A percentile compares a stretch with the other conserved stretches of the same genome.
phyloP scores from a whole-genome alignment of 805 yeast species.

The Candida tammaniensis region DNA sequence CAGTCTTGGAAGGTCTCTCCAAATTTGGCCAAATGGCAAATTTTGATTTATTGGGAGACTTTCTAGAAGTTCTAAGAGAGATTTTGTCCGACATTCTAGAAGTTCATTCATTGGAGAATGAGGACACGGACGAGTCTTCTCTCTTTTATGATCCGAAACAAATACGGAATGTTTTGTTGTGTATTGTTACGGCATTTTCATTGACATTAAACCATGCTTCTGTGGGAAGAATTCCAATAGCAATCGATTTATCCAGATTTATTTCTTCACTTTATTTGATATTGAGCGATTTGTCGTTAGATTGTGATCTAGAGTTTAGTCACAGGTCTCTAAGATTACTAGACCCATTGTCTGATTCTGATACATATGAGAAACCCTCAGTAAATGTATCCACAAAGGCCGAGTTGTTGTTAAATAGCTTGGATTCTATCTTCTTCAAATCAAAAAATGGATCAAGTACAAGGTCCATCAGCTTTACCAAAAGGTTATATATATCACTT shows the following conservation, averaged over 20 bases:
- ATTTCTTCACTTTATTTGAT: conserved; percentile 71
- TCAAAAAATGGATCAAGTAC: conserved; percentile 63
- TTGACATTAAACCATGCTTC: conserved; percentile 68
- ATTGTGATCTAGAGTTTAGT: conserved; percentile 82
- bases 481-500: conserved; percentile 65
- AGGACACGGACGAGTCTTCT: conserved; percentile 22
- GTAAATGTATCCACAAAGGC: conserved; percentile 88
- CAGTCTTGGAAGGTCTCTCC: conserved; percentile 89
- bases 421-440: conserved; percentile 80
- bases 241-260: conserved; percentile 72
- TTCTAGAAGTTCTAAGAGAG: conserved; percentile 85
- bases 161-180: conserved; percentile 71
- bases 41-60: conserved; percentile 88
- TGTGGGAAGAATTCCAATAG: conserved; percentile 58
- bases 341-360: conserved; percentile 58
- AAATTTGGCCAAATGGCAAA: conserved; percentile 90
- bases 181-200: conserved; percentile 88
- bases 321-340: conserved; percentile 76
- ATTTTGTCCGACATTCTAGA: conserved; percentile 55
- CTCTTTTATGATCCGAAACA: conserved; percentile 38
- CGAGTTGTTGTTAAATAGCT: conserved; percentile 71
- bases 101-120: conserved; percentile 33
- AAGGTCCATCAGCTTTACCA: conserved; percentile 79
- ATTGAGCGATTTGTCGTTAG: conserved; percentile 65
- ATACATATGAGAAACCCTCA: conserved; percentile 53